phyloP scores from a whole-genome alignment of 2,329 filamentous ascomycete genomes.

The Emmonsia crescens region DNA sequence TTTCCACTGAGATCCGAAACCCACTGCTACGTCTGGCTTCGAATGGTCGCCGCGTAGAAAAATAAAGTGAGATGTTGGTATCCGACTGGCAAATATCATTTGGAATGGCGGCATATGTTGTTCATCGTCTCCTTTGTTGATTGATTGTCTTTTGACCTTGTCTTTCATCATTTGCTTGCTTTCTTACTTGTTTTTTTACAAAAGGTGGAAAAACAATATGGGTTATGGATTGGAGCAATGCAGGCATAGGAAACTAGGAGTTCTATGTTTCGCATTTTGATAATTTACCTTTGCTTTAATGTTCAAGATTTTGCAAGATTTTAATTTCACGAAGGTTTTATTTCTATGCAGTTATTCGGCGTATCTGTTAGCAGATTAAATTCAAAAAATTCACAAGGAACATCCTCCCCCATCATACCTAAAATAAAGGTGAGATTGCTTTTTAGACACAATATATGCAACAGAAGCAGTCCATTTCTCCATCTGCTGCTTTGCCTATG shows the following conservation, averaged over 20 bases:
- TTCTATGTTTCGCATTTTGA: background rate
- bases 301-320: background rate
- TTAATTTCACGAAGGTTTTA: background rate
- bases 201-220: background rate
- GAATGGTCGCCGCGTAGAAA: background rate
- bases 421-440: background rate
- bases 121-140: background rate
- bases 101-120: background rate
- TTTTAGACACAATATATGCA: background rate
- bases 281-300: background rate
- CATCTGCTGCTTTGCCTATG: background rate
- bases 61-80: background rate
- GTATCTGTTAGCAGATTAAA: background rate
- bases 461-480: background rate
- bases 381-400: background rate
- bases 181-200: too few species aligned
- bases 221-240: background rate
- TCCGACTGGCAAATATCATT: background rate
- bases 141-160: background rate
- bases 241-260: background rate
- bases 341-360: background rate
- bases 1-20: background rate
- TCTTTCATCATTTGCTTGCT: background rate
- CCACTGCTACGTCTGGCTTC: background rate
- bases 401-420: background rate